Conservation (phyloP, 225 moss, liverwort and hornwort species). For the Marchantia paleacea region DNA sequence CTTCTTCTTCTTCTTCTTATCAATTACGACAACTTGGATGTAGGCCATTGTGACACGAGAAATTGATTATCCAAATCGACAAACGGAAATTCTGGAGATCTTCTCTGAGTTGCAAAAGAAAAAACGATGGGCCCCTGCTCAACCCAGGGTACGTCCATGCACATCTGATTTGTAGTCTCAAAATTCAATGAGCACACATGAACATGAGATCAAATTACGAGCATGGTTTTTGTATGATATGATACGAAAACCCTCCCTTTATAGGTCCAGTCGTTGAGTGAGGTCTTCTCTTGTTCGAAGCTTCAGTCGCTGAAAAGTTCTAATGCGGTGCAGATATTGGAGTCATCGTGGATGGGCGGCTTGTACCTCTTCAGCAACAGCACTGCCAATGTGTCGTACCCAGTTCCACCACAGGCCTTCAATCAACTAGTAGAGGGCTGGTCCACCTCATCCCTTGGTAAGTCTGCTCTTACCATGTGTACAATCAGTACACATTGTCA, state of each 20-base stretch:
- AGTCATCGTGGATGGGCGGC: slow-evolving; percentile 69
- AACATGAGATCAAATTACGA: no score
- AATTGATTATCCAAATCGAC: slow-evolving; percentile 54
- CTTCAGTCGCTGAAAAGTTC: background rate
- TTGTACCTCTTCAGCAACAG: slow-evolving; percentile 57
- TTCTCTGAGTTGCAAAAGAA: slow-evolving; percentile 58
- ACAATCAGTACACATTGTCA: no score
- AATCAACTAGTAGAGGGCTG: slow-evolving; percentile 50
- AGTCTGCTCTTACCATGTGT: background rate
- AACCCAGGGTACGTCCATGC: slow-evolving; percentile 58
- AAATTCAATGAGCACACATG: no score
- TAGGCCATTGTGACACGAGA: slow-evolving; percentile 84
- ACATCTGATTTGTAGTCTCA: background rate
- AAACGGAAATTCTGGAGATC: slow-evolving; percentile 45
- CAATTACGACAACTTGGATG: background rate
- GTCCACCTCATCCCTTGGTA: slow-evolving; percentile 71
- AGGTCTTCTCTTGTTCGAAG: background rate
- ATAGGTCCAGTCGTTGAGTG: background rate
- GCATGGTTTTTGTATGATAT: background rate
- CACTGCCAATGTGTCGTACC: slow-evolving; percentile 43
- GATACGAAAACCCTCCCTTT: background rate
- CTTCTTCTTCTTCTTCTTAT: background rate
- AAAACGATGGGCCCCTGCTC: slow-evolving; percentile 66
- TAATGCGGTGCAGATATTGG: slow-evolving; percentile 49
- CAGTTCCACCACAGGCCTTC: slow-evolving; percentile 48